A percentile compares a stretch with the other conserved stretches of the same genome.
phyloP scores from a whole-genome alignment of 2,329 filamentous ascomycete genomes.

The Leptosphaerulina australis region DNA sequence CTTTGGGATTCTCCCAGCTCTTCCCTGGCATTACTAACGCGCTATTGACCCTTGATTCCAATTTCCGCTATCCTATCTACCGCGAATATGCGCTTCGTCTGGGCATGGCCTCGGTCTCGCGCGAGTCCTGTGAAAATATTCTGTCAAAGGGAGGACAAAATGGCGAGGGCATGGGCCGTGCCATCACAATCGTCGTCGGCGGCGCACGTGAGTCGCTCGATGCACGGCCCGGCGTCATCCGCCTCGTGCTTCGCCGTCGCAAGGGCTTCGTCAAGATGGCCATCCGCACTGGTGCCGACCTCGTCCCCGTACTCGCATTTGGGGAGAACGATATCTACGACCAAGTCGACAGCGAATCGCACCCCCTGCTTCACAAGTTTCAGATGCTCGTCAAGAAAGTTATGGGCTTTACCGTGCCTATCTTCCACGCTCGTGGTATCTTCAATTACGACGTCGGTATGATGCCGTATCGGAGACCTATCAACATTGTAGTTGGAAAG shows the following conservation, averaged over 20 bases:
- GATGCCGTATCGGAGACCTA: slow-evolving; percentile 86
- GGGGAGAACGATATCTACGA: slow-evolving; percentile 97
- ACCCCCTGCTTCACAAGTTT: slow-evolving; percentile 78
- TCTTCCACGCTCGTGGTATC: slow-evolving; percentile 87
- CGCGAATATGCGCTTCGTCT: slow-evolving; percentile 91
- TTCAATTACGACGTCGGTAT: slow-evolving; percentile 98
- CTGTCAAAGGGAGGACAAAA: slow-evolving; percentile 79
- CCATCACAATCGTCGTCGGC: slow-evolving; percentile 93
- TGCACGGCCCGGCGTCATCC: slow-evolving; percentile 76
- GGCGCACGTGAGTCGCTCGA: slow-evolving; percentile 92
- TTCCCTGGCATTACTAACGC: slow-evolving; percentile 97
- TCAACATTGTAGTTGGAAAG: slow-evolving; percentile 88
- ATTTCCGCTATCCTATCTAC: slow-evolving; percentile 93
- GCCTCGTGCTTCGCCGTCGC: slow-evolving; percentile 78
- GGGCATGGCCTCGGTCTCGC: slow-evolving; percentile 86
- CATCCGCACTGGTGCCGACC: slow-evolving; percentile 86
- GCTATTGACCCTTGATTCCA: slow-evolving; percentile 89
- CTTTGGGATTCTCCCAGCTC: slow-evolving; percentile 80
- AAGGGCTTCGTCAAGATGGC: slow-evolving; percentile 96
- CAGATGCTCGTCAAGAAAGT: slow-evolving; percentile 85
- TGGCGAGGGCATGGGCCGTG: slow-evolving; percentile 85
- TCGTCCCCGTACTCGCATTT: slow-evolving; percentile 90
- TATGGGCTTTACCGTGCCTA: slow-evolving; percentile 89
- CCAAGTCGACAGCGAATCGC: slow-evolving; percentile 76
- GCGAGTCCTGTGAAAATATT: slow-evolving; percentile 88